A percentile compares a stretch with the other conserved stretches of the same genome.
Evolutionary conservation across 148 eudicot genomes (phyloP).

Genomic region (Silene conica): DNA sequence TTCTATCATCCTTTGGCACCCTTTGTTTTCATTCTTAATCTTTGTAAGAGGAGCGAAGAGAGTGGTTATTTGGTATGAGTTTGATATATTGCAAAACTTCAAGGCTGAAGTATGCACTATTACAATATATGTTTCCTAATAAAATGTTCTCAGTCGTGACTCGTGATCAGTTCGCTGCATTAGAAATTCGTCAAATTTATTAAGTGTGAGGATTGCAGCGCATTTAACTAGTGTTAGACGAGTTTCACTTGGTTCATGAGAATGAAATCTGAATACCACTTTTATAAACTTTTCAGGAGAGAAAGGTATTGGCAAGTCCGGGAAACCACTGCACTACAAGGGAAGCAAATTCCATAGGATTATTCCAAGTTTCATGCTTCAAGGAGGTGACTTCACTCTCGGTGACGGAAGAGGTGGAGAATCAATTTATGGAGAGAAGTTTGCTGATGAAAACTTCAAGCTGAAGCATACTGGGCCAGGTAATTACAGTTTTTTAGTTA

Average conservation of each 20-base stretch:
- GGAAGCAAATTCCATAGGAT: slow-evolving; percentile 91
- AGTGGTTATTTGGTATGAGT: neutral
- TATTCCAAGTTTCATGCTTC: slow-evolving; percentile 95
- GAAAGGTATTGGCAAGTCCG: slow-evolving; percentile 81
- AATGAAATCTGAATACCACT: neutral
- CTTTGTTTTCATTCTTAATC: neutral
- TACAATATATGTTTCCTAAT: neutral
- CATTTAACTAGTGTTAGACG: neutral
- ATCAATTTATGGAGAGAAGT: slow-evolving; percentile 95
- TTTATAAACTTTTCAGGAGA: slow-evolving; percentile 49
- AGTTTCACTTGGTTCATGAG: slow-evolving; percentile 7
- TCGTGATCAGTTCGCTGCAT: neutral
- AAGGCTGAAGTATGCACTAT: neutral
- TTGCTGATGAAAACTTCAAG: slow-evolving; percentile 95
- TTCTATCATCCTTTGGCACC: neutral
- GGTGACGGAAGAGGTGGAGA: slow-evolving; percentile 98
- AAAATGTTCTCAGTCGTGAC: neutral
- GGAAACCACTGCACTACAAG: slow-evolving; percentile 93
- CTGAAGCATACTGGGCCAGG: slow-evolving; percentile 98
- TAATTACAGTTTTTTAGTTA: slow-evolving; percentile 20
- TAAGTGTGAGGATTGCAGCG: no score
- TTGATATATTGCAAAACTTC: neutral
- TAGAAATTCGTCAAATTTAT: neutral
- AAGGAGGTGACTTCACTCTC: slow-evolving; percentile 95
- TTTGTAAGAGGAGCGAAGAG: neutral